A percentile compares a stretch with the other conserved stretches of the same genome.
phyloP scores from a whole-genome alignment of 2,329 filamentous ascomycete genomes.

The Epichloe baconii region DNA sequence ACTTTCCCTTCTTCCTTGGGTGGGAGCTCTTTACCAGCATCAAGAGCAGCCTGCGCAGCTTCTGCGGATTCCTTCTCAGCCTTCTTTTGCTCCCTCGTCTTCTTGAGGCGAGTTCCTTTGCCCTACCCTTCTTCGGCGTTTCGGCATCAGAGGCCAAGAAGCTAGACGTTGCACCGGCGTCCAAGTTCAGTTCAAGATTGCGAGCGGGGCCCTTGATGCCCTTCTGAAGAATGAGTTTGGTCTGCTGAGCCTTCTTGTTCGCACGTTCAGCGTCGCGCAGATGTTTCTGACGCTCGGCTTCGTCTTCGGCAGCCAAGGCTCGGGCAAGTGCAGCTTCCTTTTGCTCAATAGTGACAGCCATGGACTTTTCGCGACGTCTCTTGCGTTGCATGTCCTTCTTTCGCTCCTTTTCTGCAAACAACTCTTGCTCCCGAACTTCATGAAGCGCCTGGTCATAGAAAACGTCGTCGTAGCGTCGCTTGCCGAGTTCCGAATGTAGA shows the following conservation, averaged over 20 bases:
- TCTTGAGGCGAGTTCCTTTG: conserved; percentile 64
- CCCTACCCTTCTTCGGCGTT: conserved; percentile 39
- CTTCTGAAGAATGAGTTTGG: conserved; percentile 74
- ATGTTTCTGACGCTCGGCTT: conserved; percentile 67
- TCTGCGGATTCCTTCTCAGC: conserved; percentile 74
- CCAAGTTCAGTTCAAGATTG: conserved; percentile 63
- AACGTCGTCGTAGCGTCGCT: conserved; percentile 60
- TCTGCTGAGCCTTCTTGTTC: conserved; percentile 85
- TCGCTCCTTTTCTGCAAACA: conserved; percentile 91
- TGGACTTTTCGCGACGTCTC: conserved; percentile 85
- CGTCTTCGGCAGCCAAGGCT: conserved; percentile 66
- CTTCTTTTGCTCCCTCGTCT: conserved; percentile 78
- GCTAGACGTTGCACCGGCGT: conserved; percentile 73
- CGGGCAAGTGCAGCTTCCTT: conserved; percentile 73
- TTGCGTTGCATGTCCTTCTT: conserved; percentile 99
- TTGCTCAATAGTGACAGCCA: conserved; percentile 83
- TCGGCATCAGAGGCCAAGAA: conserved; percentile 59
- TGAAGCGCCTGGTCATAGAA: conserved; percentile 72
- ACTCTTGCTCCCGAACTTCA: conserved; percentile 79
- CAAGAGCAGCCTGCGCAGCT: conserved; percentile 72
- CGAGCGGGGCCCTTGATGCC: conserved; percentile 67
- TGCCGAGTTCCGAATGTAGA: conserved; percentile 56
- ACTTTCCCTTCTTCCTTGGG: conserved; percentile 46
- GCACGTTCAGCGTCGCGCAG: conserved; percentile 78
- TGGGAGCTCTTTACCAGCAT: conserved; percentile 60